Conservation (phyloP, 2,329 filamentous ascomycete genomes). For the Scytalidium lignicola region DNA sequence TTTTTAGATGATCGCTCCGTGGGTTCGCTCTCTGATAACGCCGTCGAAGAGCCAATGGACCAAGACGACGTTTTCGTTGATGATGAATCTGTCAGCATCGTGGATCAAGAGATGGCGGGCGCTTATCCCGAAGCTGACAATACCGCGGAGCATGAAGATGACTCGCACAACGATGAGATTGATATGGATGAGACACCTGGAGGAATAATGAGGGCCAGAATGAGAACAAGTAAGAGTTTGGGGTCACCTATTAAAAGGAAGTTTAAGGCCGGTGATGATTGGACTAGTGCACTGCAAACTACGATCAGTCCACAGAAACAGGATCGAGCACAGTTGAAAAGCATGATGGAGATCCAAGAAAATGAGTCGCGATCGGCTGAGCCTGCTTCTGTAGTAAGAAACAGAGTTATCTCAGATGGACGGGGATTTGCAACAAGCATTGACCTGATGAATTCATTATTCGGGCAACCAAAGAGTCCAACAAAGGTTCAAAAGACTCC, state of each 20-base stretch:
- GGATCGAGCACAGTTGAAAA: conserved; percentile 68
- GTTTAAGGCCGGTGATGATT: conserved; percentile 68
- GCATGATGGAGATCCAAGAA: conserved; percentile 32
- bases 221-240: conserved; percentile 58
- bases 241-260: conserved; percentile 54
- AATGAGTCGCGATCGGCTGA: conserved; percentile 42
- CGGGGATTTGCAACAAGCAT: conserved; percentile 81
- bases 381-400: conserved; percentile 32
- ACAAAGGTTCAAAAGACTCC: conserved; percentile 48
- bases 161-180: conserved; percentile 39
- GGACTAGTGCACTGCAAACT: conserved; percentile 88
- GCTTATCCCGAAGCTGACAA: conserved; percentile 69
- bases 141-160: conserved; percentile 67
- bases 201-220: conserved; percentile 57
- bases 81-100: conserved; percentile 70
- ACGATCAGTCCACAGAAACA: conserved; percentile 93
- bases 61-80: conserved; percentile 64
- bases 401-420: conserved; percentile 29
- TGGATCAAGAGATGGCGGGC: conserved; percentile 71
- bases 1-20: conserved; percentile 92
- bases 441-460: conserved; percentile 93
- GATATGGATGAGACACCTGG: conserved; percentile 50
- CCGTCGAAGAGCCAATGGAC: conserved; percentile 49
- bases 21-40: conserved; percentile 64
- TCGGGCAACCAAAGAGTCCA: conserved; percentile 64